phyloP scores from a whole-genome alignment of 176 grass and related monocot genomes.

The Ananas comosus region DNA sequence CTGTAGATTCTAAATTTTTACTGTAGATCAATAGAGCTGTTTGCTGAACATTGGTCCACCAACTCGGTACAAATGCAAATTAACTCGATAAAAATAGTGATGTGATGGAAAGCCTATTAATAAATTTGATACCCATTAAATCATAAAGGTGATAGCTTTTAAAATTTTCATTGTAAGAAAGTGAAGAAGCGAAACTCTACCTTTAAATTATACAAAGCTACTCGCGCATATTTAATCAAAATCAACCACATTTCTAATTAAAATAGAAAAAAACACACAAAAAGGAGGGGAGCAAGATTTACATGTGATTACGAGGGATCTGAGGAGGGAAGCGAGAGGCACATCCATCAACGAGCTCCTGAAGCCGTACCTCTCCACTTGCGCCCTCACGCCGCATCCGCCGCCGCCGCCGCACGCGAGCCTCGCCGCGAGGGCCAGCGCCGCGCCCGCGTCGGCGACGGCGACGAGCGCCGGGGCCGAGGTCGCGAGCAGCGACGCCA shows the following conservation, averaged over 20 bases:
- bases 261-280: background rate
- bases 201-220: too few species aligned
- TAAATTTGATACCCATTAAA: too few species aligned
- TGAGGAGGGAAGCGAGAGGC: slow-evolving; percentile 64
- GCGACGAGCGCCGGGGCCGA: slow-evolving; percentile 75
- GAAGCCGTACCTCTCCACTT: slow-evolving; percentile 47
- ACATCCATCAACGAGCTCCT: slow-evolving; percentile 76
- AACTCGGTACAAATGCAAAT: too few species aligned
- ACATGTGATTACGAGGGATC: slow-evolving; percentile 78
- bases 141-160: too few species aligned
- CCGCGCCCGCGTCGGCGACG: slow-evolving; percentile 44
- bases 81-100: too few species aligned
- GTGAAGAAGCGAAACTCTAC: too few species aligned
- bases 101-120: too few species aligned
- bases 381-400: slow-evolving; percentile 31
- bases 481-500: slow-evolving; percentile 64
- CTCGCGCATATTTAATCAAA: background rate
- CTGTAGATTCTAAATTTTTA: too few species aligned
- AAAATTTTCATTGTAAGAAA: too few species aligned
- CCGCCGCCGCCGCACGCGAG: slow-evolving; percentile 36
- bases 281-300: slow-evolving; percentile 16
- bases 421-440: slow-evolving; percentile 47
- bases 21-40: too few species aligned
- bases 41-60: too few species aligned
- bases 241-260: background rate